Evolutionary conservation across 495 filamentous ascomycete genomes (phyloP).

Genomic region (Terfezia boudieri): DNA sequence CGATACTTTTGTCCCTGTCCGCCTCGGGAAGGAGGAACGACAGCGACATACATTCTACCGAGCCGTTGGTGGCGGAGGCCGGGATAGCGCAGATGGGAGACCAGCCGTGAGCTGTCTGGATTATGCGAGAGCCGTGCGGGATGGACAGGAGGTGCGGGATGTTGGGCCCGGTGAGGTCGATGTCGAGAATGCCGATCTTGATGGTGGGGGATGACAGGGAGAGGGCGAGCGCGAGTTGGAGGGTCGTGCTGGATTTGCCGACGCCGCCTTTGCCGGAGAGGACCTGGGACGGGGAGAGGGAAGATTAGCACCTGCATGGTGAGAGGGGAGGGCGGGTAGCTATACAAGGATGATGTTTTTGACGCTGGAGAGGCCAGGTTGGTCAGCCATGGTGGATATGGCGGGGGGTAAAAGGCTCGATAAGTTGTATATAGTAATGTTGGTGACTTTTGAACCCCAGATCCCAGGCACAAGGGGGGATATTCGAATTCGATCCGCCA

Average conservation of each 20-base stretch:
- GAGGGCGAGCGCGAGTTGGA: conserved; percentile 80
- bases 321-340: not conserved
- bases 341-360: conserved; percentile 34
- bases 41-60: conserved; percentile 43
- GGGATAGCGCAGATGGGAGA: conserved; percentile 40
- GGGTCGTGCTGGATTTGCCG: conserved; percentile 89
- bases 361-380: conserved; percentile 11
- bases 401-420: no score
- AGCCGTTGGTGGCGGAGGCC: conserved; percentile 1
- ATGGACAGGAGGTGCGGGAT: conserved; percentile 86
- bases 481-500: no score
- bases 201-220: conserved; percentile 51
- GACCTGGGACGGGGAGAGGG: conserved; percentile 27
- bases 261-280: conserved; percentile 97
- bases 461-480: no score
- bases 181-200: conserved; percentile 73
- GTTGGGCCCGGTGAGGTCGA: conserved; percentile 87
- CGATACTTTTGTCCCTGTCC: conserved; percentile 65
- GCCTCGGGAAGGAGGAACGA: conserved; percentile 54
- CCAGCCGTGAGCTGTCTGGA: conserved; percentile 74
- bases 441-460: no score
- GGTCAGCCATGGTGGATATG: no score
- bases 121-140: conserved; percentile 59
- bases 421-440: no score
- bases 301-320: conserved; percentile 2